Evolutionary conservation across 176 grass and related monocot species (phyloP), one percentile per base, ranked within the genome.

Genomic region (Olyra latifolia): DNA sequence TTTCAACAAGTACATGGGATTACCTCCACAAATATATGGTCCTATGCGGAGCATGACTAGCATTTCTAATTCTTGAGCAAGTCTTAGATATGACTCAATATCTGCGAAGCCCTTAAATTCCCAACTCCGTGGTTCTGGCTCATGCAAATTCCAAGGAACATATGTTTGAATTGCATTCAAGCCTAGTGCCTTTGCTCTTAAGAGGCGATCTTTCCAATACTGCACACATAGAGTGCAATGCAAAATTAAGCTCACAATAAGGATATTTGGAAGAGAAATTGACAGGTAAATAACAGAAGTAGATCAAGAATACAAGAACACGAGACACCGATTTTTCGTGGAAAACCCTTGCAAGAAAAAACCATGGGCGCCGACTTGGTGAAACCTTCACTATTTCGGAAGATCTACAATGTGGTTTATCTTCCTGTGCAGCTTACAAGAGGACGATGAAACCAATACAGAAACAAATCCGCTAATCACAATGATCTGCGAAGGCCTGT

Each of bases 81-180:
- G 92, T 81, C 86, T 88, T 78, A 98, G 64, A 85, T 91, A 98
- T 13, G 88, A 90, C 76, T 85, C 90, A 50, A 98, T 81, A 62
- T 94, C 88, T 22, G 86, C 71, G 44, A 94, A 87, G 20, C 90
- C 90, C 45, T 81, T 83, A 74, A 98, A 98, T 27, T 69, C 72
- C 92, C 90, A 94, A 58, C 57, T 93, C 68, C 49, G 59, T 0
- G 88, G 95, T 48, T 85, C 79, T 81, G 92, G 88, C 77, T 95
- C 95, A 59, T 98, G 92, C 72, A 95, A 78, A 85, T 95, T 95
- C 95, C 95, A 98, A 74, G 92, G 95, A 83, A 98, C 83, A 72
- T 93, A 98, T 38, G 95, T 98, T 82, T 98, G 95, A 29, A 98
- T 95, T 52, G 92, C 87, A 77, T 95, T 95, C 81, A 98, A 89